Percentiles rank a stretch among this genome's conserved stretches.
These are phyloP conservation scores for Fusarium sp. DNA, from an alignment of 2,329 filamentous ascomycete species.

Conservation along the genomic window DNA sequence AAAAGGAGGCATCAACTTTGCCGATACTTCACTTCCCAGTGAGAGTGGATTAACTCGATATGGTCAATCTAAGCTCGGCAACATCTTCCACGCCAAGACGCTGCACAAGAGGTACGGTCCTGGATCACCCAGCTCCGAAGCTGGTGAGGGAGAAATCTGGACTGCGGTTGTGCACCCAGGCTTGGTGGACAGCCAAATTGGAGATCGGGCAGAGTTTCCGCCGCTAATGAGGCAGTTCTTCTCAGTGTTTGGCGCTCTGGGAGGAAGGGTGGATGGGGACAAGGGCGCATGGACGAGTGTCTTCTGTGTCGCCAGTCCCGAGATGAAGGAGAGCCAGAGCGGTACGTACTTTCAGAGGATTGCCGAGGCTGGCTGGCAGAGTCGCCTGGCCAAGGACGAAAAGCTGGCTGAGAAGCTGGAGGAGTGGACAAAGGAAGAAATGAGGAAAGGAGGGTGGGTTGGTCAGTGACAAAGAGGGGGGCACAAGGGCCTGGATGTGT, in stretches of 20 bases:
- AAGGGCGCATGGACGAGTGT: conserved; percentile 33
- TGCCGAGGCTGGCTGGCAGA: conserved; percentile 31
- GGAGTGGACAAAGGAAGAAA: conserved; percentile 26
- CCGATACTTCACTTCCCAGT: neutral
- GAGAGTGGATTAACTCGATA: conserved; percentile 10
- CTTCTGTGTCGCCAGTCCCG: conserved; percentile 22
- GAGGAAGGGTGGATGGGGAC: conserved; percentile 11
- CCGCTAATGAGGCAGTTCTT: neutral
- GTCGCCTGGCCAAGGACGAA: conserved; percentile 18
- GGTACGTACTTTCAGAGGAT: conserved; percentile 29
- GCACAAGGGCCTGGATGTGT: neutral
- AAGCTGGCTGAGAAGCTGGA: conserved; percentile 25
- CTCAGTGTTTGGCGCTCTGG: neutral
- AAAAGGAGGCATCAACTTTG: conserved; percentile 26
- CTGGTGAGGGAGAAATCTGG: conserved; percentile 30
- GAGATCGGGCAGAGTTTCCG: neutral
- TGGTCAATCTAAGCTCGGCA: conserved; percentile 35
- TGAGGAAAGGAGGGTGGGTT: conserved; percentile 20
- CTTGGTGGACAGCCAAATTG: conserved; percentile 23
- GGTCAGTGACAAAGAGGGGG: neutral
- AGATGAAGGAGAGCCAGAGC: conserved; percentile 29
- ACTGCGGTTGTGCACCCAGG: conserved; percentile 26
- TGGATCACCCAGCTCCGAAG: neutral
- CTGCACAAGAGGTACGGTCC: conserved; percentile 30
- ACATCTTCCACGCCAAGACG: conserved; percentile 27